phyloP scores from a whole-genome alignment of 2,329 filamentous ascomycete genomes.

The Apiospora hydei region DNA sequence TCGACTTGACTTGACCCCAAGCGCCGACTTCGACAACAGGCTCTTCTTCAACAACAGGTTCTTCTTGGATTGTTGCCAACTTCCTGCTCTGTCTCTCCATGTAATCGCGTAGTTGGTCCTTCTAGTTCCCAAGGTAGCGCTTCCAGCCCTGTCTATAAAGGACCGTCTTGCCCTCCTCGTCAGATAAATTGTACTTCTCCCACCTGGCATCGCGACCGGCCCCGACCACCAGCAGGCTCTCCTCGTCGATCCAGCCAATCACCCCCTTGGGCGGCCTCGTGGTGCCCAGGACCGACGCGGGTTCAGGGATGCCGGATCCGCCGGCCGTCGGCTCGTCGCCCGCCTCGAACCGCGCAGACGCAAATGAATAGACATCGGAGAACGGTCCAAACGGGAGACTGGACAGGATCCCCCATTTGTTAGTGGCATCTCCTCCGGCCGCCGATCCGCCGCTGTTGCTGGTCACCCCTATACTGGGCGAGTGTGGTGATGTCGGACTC shows the following conservation, averaged over 20 bases:
- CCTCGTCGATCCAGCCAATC: slow-evolving; percentile 82
- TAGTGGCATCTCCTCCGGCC: slow-evolving; percentile 55
- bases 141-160: slow-evolving; percentile 83
- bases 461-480: slow-evolving; percentile 31
- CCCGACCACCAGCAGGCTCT: slow-evolving; percentile 77
- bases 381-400: slow-evolving; percentile 89
- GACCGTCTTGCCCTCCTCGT: slow-evolving; percentile 71
- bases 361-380: slow-evolving; percentile 87
- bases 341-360: slow-evolving; percentile 81
- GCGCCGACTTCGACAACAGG: neutral
- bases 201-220: slow-evolving; percentile 82
- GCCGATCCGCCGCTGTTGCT: slow-evolving; percentile 9
- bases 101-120: neutral
- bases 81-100: neutral
- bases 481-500: slow-evolving; percentile 26
- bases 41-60: neutral
- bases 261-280: slow-evolving; percentile 78
- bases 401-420: slow-evolving; percentile 86
- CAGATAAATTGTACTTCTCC: slow-evolving; percentile 83
- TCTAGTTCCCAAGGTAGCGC: slow-evolving; percentile 64
- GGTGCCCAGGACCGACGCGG: slow-evolving; percentile 55
- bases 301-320: slow-evolving; percentile 45
- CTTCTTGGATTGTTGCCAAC: neutral
- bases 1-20: neutral
- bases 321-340: slow-evolving; percentile 70